Evolutionary conservation across 495 filamentous ascomycete genomes (phyloP), one percentile per base, ranked within the genome.

Genomic region (Tuber umbilicatum): DNA sequence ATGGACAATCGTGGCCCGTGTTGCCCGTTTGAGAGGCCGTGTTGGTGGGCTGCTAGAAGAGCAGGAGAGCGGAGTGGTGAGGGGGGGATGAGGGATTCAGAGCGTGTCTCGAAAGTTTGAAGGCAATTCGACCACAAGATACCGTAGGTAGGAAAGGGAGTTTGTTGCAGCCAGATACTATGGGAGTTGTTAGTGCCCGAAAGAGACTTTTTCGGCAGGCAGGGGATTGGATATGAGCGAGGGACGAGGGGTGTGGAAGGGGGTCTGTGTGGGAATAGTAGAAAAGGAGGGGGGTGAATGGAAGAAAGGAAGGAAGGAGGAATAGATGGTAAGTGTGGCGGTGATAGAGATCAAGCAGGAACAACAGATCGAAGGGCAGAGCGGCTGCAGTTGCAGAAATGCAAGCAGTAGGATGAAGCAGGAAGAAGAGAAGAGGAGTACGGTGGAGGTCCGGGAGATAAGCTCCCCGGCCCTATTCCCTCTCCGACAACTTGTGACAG

Each of bases 141-240:
- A n/a, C n/a, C n/a, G n/a, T n/a, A n/a, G n/a, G n/a, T n/a, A n/a
- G n/a, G 68, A 70, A 78, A 69, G 47, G 75, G 38, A 50, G 69
- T 69, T 78, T 69, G 75, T 41, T 47, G 72, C 69, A 74, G 70
- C 37, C 41, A 69, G 69, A 43, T 40, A 70, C 42, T 70, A 72
- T 79, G 55, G 70, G 77, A 72, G 74, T 70, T 71, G 77, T 79
- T 74, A 79, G 77, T 74, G 72, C 68, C 76, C 69, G 43, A 74
- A 64, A 27, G 77, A 74, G 55, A 47, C 69, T 79, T 60, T 74
- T 75, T 60, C 72, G 69, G 77, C 72, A 78, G 55, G 60, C 75
- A 73, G 45, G 75, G 71, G 21, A 42, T 69, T 60, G 68, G 75
- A 73, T 78, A 71, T 69, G 72, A 55, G 64, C 17, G 50, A 72